These are phyloP conservation scores for Aurinia saxatilis DNA, from an alignment of 345 rosid genomes.

Conservation along the genomic window DNA sequence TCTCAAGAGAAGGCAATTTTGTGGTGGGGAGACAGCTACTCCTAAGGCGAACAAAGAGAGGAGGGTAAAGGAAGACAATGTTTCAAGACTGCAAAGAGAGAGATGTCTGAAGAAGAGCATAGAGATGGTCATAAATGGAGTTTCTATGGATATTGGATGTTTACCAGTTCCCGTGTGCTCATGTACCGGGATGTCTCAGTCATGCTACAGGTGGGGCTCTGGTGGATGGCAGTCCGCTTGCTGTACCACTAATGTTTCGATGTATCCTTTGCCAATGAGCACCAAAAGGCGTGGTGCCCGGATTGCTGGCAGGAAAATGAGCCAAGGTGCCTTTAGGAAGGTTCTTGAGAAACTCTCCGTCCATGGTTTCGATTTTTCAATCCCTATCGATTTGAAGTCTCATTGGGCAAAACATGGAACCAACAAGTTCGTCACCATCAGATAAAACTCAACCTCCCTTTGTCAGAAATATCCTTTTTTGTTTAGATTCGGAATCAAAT, in stretches of 20 bases:
- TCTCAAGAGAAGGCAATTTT: constrained; percentile 48
- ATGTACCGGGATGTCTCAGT: constrained; percentile 75
- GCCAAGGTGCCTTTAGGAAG: constrained; percentile 91
- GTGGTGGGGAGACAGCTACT: constrained; percentile 34
- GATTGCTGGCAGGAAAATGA: constrained; percentile 95
- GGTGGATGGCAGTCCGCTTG: constrained; percentile 99
- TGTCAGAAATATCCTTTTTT: neutral
- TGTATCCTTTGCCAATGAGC: constrained; percentile 88
- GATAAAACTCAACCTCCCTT: constrained; percentile 28
- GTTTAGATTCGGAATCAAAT: neutral
- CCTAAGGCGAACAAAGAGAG: constrained; percentile 72
- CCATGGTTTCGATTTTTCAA: constrained; percentile 69
- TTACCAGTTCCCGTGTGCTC: constrained; percentile 91
- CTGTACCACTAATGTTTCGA: constrained; percentile 79
- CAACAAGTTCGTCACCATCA: constrained; percentile 93
- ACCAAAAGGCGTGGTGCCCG: constrained; percentile 82
- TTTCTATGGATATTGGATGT: constrained; percentile 72
- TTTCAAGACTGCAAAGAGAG: constrained; percentile 31
- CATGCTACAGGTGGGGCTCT: constrained; percentile 90
- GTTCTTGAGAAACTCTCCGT: constrained; percentile 90
- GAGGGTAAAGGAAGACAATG: constrained; percentile 59
- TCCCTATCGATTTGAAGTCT: constrained; percentile 77
- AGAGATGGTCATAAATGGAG: constrained; percentile 76
- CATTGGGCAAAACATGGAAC: constrained; percentile 99
- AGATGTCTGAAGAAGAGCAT: constrained; percentile 71